phyloP scores from a whole-genome alignment of 1,139 yeast species.

The Keqinozyma sinolaborantium region DNA sequence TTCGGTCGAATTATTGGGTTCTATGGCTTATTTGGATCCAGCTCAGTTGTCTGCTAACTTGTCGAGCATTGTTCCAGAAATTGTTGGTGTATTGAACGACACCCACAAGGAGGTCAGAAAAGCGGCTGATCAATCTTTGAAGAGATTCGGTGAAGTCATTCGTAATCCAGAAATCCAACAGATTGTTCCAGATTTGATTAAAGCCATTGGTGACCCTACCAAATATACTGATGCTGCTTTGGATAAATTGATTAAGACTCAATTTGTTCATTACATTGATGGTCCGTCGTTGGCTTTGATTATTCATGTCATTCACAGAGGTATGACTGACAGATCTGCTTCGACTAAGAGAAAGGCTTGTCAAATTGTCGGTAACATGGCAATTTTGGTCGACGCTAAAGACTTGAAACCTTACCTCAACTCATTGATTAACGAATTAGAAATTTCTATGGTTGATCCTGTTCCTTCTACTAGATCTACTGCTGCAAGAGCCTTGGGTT shows the following conservation, averaged over 20 bases:
- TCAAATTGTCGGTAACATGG: slow-evolving; percentile 98
- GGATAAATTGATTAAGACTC: slow-evolving; percentile 82
- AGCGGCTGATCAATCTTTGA: slow-evolving; percentile 87
- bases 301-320: slow-evolving; percentile 91
- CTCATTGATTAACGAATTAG: slow-evolving; percentile 75
- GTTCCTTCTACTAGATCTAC: slow-evolving; percentile 97
- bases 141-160: slow-evolving; percentile 93
- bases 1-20: slow-evolving; percentile 90
- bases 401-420: slow-evolving; percentile 84
- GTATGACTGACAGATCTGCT: slow-evolving; percentile 92
- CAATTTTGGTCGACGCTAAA: slow-evolving; percentile 84
- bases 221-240: slow-evolving; percentile 83
- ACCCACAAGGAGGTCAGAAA: slow-evolving; percentile 95
- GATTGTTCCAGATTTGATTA: slow-evolving; percentile 82
- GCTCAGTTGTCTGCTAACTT: slow-evolving; percentile 86
- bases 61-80: slow-evolving; percentile 89
- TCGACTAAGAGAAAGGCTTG: slow-evolving; percentile 90
- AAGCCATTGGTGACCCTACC: slow-evolving; percentile 96
- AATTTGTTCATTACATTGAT: slow-evolving; percentile 95
- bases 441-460: slow-evolving; percentile 96
- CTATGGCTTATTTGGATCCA: slow-evolving; percentile 97
- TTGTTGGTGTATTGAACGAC: slow-evolving; percentile 91
- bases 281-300: slow-evolving; percentile 96
- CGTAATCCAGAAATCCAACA: slow-evolving; percentile 95
- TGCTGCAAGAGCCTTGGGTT: slow-evolving; percentile 96